Conservation (phyloP, 148 eudicot species). For the Heliamphora exappendiculata region DNA sequence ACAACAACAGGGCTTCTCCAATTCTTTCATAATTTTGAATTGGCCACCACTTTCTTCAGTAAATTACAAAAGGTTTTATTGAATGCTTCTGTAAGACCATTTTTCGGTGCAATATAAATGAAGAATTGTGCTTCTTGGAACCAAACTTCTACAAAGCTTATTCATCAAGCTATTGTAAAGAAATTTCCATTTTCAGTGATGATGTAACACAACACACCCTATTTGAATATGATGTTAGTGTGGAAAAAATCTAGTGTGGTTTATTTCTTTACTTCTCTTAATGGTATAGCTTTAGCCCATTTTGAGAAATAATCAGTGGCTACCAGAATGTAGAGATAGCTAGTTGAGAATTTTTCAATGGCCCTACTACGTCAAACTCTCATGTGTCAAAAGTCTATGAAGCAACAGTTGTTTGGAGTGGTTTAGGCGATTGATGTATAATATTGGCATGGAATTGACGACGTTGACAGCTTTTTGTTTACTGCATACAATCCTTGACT, state of each 20-base stretch:
- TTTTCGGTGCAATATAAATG: background rate
- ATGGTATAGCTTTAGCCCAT: background rate
- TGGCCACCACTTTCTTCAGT: background rate
- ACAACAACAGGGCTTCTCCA: background rate
- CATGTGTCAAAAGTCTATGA: background rate
- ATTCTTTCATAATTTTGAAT: background rate
- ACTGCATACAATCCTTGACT: background rate
- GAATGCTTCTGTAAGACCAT: background rate
- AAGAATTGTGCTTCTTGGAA: background rate
- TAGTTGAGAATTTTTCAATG: background rate
- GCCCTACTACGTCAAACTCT: background rate
- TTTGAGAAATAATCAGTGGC: background rate
- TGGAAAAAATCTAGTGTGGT: background rate
- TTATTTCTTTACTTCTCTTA: background rate
- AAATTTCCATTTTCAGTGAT: background rate
- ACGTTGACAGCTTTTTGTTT: background rate
- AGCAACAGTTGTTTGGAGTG: background rate
- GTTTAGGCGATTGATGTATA: background rate
- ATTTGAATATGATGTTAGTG: background rate
- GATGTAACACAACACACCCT: background rate
- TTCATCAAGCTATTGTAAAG: background rate
- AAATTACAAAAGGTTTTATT: background rate
- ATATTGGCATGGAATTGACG: background rate
- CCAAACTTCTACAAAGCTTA: background rate
- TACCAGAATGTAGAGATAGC: background rate